phyloP scores from a whole-genome alignment of 2,329 filamentous ascomycete species.

The Aspergillus flavus region DNA sequence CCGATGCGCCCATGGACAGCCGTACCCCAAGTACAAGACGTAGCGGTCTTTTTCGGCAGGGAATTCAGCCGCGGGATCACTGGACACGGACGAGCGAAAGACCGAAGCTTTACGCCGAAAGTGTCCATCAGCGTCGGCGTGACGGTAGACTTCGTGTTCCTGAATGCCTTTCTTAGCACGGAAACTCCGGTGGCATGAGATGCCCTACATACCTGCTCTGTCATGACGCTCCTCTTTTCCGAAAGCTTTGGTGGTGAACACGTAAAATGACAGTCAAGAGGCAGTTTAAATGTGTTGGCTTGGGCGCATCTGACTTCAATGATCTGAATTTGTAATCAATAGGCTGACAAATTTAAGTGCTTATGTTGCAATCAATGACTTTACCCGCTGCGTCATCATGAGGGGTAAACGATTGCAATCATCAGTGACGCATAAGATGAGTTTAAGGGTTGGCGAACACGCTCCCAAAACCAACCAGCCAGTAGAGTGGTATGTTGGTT shows the following conservation, averaged over 20 bases:
- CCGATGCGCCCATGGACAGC: conserved; percentile 66
- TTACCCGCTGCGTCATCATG: not conserved
- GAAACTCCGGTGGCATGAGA: not conserved
- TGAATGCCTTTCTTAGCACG: conserved; percentile 1
- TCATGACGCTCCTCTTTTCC: conserved; percentile 5
- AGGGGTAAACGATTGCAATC: not conserved
- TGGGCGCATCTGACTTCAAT: not conserved
- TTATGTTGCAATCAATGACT: not conserved
- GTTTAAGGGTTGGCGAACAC: not conserved
- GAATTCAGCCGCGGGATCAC: conserved; percentile 54
- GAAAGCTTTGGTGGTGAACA: not conserved
- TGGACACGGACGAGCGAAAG: conserved; percentile 61
- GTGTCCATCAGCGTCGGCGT: conserved; percentile 51
- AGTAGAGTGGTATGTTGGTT: no score
- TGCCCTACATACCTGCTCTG: conserved; percentile 12
- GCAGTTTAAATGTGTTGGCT: not conserved
- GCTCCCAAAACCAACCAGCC: no score
- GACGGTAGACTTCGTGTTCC: conserved; percentile 30
- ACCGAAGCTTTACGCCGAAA: conserved; percentile 57
- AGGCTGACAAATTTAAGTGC: not conserved
- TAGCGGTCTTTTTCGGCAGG: conserved; percentile 64
- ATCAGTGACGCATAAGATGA: not conserved
- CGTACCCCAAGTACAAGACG: conserved; percentile 62
- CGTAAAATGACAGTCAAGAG: not conserved
- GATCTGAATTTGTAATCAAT: not conserved